phyloP scores from a whole-genome alignment of 805 yeast species.

The Kregervanrija pseudodelftensis region DNA sequence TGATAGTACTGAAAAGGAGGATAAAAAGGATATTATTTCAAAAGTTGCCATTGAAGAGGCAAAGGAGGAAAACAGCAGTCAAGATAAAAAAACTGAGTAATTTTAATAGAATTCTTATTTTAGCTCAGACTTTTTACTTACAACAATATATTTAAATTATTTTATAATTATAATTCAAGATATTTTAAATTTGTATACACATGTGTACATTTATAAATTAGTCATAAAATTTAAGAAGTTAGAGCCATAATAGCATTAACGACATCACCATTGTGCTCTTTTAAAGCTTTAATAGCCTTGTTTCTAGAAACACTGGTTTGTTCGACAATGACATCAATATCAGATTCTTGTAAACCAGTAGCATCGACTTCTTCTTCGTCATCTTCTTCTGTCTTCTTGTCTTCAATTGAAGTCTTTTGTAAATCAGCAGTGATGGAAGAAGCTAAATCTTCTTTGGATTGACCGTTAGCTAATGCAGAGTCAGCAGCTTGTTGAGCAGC shows the following conservation, averaged over 20 bases:
- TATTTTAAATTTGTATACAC: too few species aligned
- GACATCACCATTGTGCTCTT: constrained; percentile 84
- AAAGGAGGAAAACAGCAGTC: too few species aligned
- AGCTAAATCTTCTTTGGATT: constrained; percentile 48
- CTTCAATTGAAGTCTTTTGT: constrained; percentile 49
- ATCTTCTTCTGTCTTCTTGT: constrained; percentile 30
- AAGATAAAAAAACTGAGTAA: too few species aligned
- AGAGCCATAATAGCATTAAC: constrained; percentile 93
- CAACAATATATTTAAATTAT: too few species aligned
- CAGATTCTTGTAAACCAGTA: constrained; percentile 74
- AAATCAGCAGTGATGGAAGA: constrained; percentile 72
- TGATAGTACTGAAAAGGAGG: too few species aligned
- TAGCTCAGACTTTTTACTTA: too few species aligned
- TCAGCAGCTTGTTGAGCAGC: constrained; percentile 45
- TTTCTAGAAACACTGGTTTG: constrained; percentile 86
- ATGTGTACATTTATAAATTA: constrained; percentile 1
- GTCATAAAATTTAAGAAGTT: constrained; percentile 16
- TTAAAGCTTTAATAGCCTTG: constrained; percentile 88
- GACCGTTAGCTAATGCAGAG: constrained; percentile 21
- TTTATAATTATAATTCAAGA: too few species aligned
- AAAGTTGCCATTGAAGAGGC: neutral
- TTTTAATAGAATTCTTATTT: neutral
- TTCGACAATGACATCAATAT: constrained; percentile 79
- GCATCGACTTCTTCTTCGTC: constrained; percentile 75
- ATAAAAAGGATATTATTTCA: neutral